phyloP scores from a whole-genome alignment of 345 rosid species.

The Gossypium rotundifolium region DNA sequence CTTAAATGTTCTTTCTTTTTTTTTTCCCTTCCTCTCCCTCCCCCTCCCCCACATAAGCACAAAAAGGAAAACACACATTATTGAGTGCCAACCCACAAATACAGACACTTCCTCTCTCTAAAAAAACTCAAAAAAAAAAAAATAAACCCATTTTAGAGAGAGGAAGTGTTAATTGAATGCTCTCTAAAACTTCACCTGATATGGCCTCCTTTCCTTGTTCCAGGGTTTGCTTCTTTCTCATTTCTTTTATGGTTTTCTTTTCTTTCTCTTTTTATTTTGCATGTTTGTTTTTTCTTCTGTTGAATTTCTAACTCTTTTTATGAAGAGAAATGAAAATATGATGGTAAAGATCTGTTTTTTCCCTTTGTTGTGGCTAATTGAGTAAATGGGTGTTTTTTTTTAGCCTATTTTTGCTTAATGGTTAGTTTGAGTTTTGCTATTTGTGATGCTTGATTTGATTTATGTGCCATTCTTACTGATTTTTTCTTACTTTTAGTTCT shows the following conservation, averaged over 20 bases:
- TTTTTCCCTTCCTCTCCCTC: background rate
- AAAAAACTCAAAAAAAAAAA: background rate
- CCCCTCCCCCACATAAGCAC: background rate
- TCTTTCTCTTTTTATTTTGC: background rate
- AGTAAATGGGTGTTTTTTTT: background rate
- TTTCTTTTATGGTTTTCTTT: background rate
- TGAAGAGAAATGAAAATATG: background rate
- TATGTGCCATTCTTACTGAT: background rate
- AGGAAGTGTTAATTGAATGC: slow-evolving; percentile 43
- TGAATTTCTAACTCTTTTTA: background rate
- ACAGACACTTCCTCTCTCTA: background rate
- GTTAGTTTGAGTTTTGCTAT: background rate
- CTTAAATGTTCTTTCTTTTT: no score
- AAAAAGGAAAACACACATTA: background rate
- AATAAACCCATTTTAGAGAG: background rate
- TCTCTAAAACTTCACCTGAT: slow-evolving; percentile 66
- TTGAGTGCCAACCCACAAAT: slow-evolving; percentile 11
- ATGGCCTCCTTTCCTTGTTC: slow-evolving; percentile 73
- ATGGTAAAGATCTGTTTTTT: slow-evolving; percentile 4
- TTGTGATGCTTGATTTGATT: background rate
- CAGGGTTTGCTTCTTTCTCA: slow-evolving; percentile 36
- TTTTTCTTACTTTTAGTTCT: background rate
- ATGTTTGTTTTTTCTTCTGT: background rate
- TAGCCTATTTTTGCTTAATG: background rate
- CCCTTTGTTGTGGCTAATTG: background rate